These are phyloP conservation scores for Corymbia citriodora DNA, from an alignment of 441 rosid genomes.

Conservation along the genomic window DNA sequence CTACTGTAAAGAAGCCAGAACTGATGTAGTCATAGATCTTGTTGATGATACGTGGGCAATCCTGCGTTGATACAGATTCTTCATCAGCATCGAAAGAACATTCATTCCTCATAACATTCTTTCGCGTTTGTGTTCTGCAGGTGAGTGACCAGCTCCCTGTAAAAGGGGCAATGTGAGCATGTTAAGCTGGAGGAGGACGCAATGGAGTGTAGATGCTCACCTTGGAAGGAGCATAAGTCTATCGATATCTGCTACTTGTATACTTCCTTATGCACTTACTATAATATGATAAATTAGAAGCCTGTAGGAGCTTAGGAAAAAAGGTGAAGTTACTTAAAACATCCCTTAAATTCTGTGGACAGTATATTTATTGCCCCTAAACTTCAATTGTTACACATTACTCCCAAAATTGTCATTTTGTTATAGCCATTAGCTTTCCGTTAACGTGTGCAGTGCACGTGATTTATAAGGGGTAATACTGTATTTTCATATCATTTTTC, in stretches of 20 bases:
- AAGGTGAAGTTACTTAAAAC: not conserved
- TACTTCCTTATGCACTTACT: constrained; percentile 3
- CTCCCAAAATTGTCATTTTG: not conserved
- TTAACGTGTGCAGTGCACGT: not conserved
- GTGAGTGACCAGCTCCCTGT: constrained; percentile 34
- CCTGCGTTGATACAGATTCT: not conserved
- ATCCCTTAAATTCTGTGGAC: not conserved
- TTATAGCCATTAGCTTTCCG: accelerated
- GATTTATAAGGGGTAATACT: not conserved
- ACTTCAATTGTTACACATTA: not conserved
- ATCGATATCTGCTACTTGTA: not conserved
- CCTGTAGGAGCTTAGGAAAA: not conserved
- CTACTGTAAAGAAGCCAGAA: not conserved
- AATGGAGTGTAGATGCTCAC: not conserved
- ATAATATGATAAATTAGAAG: not conserved
- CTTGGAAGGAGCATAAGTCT: constrained; percentile 16
- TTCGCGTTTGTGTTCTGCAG: constrained; percentile 21
- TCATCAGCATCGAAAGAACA: not conserved
- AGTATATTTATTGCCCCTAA: not conserved
- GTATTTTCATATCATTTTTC: not conserved
- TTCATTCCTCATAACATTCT: constrained; percentile 5
- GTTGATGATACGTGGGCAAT: not conserved
- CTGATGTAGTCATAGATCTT: not conserved
- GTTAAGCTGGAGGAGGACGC: not conserved
- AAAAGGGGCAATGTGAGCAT: not conserved